Evolutionary conservation across 495 filamentous ascomycete species (phyloP), one percentile per base, ranked within the genome.

Genomic region (Cercophora samala): DNA sequence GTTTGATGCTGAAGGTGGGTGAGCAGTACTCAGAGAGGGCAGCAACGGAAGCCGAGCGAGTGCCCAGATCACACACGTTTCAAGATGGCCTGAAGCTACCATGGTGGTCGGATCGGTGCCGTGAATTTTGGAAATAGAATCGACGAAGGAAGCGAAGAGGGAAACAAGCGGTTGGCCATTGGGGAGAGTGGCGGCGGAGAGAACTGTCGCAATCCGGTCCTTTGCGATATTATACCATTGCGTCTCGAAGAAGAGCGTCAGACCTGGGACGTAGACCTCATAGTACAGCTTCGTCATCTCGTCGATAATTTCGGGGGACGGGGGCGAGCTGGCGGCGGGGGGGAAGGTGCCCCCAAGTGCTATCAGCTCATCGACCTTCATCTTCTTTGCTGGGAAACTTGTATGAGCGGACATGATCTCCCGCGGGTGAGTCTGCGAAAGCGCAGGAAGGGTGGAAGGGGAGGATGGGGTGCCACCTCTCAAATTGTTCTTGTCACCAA

Each of bases 241-340:
- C n/a, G 92, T 90, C 70, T 97, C 93, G 64, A 97, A 85, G 66
- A 96, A 89, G 64, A 85, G 86, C 70, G 91, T 87, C 46, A 97
- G 87, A 24, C 90, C 92, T 1, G 86, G 85, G 19, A 87, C 87
- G 74, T 95, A 97, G 61, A 91, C 87, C 58, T 88, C 88, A 65
- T 85, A 80, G 77, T 91, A 96, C 13, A 95, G 82, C 65, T 86
- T 86, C 65, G 86, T 85, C 64, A 93, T 87, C 75, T 96, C 89
- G 66, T 90, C 86, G 37, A 89, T 73, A 25, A 80, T 79, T 1
- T 82, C 80, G 26, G 83, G 75, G 46, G 88, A 69, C 51, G 60
- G 73, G 56, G 85, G 82, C 58, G 86, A 81, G 70, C 87, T 84
- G 54, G 86, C 79, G 32, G 85, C 78, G 0, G 86, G 86, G 65